Percentiles rank a stretch among this genome's conserved stretches.
Evolutionary conservation across 2,329 filamentous ascomycete genomes (phyloP).

Genomic region (Penicillium sp.): DNA sequence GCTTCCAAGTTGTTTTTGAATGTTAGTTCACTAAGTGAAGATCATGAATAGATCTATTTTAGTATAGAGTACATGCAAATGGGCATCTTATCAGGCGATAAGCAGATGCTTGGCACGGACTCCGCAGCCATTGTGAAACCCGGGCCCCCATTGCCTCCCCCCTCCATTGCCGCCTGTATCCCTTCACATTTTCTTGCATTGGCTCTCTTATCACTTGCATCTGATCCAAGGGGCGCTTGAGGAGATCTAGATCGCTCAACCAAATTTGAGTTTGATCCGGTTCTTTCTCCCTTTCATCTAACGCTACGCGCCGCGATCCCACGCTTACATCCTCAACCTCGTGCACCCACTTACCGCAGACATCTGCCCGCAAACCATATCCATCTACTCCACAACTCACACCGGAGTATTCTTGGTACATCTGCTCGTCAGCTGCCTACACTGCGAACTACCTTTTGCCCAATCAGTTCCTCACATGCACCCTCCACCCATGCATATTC

Average conservation of each 20-base stretch:
- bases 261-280: background rate
- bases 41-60: no score
- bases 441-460: conserved; percentile 7
- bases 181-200: conserved; percentile 16
- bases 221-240: conserved; percentile 2
- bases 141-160: conserved; percentile 22
- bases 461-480: conserved; percentile 11
- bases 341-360: conserved; percentile 1
- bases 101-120: conserved; percentile 23
- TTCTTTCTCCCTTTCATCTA: conserved; percentile 1
- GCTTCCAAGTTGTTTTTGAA: background rate
- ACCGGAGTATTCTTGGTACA: background rate
- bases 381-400: background rate
- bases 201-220: conserved; percentile 6
- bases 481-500: conserved; percentile 17
- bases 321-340: conserved; percentile 6
- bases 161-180: conserved; percentile 21
- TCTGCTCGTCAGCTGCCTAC: conserved; percentile 1
- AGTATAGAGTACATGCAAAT: background rate
- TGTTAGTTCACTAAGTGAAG: no score
- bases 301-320: background rate
- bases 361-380: background rate
- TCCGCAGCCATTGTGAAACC: conserved; percentile 23
- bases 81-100: conserved; percentile 26
- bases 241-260: conserved; percentile 6